These are phyloP conservation scores for Fusarium stilboides DNA, from an alignment of 2,329 filamentous ascomycete genomes.

Conservation along the genomic window DNA sequence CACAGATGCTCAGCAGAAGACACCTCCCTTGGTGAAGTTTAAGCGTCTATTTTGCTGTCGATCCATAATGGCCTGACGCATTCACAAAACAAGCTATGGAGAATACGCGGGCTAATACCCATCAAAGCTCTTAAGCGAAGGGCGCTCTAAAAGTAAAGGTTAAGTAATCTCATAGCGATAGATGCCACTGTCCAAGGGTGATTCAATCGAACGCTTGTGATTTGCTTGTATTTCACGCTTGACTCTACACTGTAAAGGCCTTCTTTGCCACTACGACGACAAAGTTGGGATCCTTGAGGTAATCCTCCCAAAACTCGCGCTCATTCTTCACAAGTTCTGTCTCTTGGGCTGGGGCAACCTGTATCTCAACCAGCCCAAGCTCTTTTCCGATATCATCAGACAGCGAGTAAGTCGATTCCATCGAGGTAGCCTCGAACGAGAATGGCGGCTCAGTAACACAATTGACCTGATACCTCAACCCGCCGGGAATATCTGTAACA, in stretches of 20 bases:
- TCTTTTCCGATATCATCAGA: not conserved
- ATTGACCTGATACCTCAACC: not conserved
- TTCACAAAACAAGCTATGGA: too few relatives aligned
- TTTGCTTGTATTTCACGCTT: too few relatives aligned
- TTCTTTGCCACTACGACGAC: slow-evolving; percentile 1
- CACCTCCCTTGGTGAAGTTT: too few relatives aligned
- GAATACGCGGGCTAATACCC: too few relatives aligned
- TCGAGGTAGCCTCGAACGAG: not conserved
- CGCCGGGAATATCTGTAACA: not conserved
- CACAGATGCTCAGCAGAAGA: too few relatives aligned
- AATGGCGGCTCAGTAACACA: not conserved
- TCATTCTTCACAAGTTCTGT: not conserved
- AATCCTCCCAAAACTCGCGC: not conserved
- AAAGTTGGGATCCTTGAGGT: not conserved
- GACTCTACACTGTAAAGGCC: not conserved
- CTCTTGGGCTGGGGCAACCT: not conserved
- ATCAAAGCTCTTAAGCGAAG: too few relatives aligned
- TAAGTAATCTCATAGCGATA: too few relatives aligned
- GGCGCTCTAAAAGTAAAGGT: too few relatives aligned
- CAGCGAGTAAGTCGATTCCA: not conserved
- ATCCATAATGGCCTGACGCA: too few relatives aligned
- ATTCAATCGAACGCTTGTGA: too few relatives aligned
- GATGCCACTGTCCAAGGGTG: too few relatives aligned
- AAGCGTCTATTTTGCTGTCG: too few relatives aligned
- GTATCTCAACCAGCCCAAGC: not conserved